Evolutionary conservation across 306 rosid species (phyloP), one percentile per base, ranked within the genome.

Genomic region (Hippophae rhamnoides): DNA sequence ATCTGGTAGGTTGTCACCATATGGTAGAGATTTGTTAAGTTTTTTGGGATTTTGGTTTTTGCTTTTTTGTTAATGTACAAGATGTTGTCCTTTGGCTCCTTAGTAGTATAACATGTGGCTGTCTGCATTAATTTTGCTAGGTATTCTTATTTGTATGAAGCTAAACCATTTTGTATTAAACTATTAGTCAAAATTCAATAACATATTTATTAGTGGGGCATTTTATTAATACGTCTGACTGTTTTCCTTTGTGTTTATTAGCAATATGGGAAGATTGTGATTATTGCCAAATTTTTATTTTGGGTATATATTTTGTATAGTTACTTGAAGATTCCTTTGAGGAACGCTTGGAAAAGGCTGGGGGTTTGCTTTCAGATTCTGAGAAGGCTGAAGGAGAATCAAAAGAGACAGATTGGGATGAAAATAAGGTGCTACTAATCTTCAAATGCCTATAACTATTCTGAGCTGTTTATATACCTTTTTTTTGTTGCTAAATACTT

Each of bases 321-420:
- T 74, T 88, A 82, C 97, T 93, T 45, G 94, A 93, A 82, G 97
- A 88, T 73, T 84, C 95, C 55, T 72, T 93, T 8, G 94, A 93
- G 72, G 97, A 88, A 54, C 78, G 95, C 73, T 70, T 76, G 75
- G 99, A 88, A 72, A 93, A 88, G 83, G 72, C 82, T 4, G 94
- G 81, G 59, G 77, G 71, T 61, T 79, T 85, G 72, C 71, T 82
- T 76, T 83, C 87, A 41, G 97, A 93, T 79, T 76, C 95, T 69
- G 99, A 92, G 65, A 88, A 77, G 69, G 87, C 79, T 3, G 99
- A 92, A 11, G 99, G 93, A 45, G 96, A 88, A 75, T 67, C 72
- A 47, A 92, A 88, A 78, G 96, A 92, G 52, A 87, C 81, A 56
- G 99, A 88, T 27, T 64, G 67, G 60, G 97, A 88, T 44, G 97